phyloP scores from a whole-genome alignment of 805 yeast genomes.

The Wickerhamomyces silvicola region DNA sequence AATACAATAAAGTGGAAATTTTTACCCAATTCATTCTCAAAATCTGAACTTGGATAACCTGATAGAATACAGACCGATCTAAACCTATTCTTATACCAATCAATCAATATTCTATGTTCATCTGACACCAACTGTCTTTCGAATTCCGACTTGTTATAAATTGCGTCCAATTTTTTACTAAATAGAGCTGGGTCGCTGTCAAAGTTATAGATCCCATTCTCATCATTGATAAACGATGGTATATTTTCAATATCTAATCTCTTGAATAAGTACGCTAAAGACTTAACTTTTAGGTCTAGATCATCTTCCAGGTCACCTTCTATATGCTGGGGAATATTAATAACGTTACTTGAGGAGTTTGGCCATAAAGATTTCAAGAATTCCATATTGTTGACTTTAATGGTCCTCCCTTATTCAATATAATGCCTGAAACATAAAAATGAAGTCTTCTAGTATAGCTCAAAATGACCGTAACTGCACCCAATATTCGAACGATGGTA shows the following conservation, averaged over 20 bases:
- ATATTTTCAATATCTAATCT: constrained; percentile 39
- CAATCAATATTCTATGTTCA: constrained; percentile 59
- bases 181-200: background rate
- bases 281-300: constrained; percentile 54
- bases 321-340: constrained; percentile 42
- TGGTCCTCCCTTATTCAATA: too few relatives aligned
- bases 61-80: constrained; percentile 53
- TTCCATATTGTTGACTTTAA: constrained; percentile 12
- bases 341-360: constrained; percentile 23
- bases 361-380: constrained; percentile 28
- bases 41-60: constrained; percentile 34
- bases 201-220: constrained; percentile 21
- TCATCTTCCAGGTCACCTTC: constrained; percentile 48
- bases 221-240: constrained; percentile 34
- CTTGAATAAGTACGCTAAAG: constrained; percentile 51
- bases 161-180: constrained; percentile 41
- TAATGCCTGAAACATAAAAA: too few relatives aligned
- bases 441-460: too few relatives aligned
- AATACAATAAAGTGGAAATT: constrained; percentile 32
- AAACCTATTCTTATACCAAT: constrained; percentile 61
- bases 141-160: constrained; percentile 46
- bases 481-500: too few relatives aligned
- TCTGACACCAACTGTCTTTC: constrained; percentile 38
- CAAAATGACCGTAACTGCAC: too few relatives aligned
- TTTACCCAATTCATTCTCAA: constrained; percentile 14